These are phyloP conservation scores for Aurifilum marmelostoma DNA, from an alignment of 2,329 filamentous ascomycete species.

Conservation along the genomic window DNA sequence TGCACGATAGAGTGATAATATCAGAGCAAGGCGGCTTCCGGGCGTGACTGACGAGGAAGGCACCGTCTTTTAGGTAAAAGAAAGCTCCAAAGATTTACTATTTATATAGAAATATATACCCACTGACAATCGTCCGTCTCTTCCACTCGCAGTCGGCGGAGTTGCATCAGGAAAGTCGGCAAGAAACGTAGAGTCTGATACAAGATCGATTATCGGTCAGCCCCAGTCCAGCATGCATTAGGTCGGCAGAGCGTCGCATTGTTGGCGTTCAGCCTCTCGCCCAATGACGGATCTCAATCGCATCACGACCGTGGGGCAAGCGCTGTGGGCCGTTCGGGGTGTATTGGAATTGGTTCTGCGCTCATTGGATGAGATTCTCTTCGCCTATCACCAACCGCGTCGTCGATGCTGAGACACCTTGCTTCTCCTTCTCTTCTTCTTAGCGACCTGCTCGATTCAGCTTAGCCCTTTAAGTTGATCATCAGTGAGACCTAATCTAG, in stretches of 20 bases:
- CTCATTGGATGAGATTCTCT: constrained; percentile 8
- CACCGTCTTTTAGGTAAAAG: not conserved
- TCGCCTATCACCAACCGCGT: constrained; percentile 6
- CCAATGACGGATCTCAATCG: constrained; percentile 3
- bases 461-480: not conserved
- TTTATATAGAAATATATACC: not conserved
- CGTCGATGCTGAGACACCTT: not conserved
- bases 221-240: constrained; percentile 14
- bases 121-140: not conserved
- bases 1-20: not conserved
- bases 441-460: constrained; percentile 16
- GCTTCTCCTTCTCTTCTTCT: not conserved
- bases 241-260: constrained; percentile 2
- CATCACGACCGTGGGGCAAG: constrained; percentile 9
- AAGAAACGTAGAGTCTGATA: not conserved
- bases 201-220: not conserved
- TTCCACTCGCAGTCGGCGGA: not conserved
- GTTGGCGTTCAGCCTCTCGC: not conserved
- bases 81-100: not conserved
- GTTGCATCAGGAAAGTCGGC: constrained; percentile 6
- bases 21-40: constrained; percentile 10
- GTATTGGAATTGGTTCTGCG: constrained; percentile 2
- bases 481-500: not conserved
- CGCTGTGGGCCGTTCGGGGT: not conserved
- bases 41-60: not conserved